Conservation (phyloP, 1,284 basidiomycete species). For the Boletus semigastroideus region DNA sequence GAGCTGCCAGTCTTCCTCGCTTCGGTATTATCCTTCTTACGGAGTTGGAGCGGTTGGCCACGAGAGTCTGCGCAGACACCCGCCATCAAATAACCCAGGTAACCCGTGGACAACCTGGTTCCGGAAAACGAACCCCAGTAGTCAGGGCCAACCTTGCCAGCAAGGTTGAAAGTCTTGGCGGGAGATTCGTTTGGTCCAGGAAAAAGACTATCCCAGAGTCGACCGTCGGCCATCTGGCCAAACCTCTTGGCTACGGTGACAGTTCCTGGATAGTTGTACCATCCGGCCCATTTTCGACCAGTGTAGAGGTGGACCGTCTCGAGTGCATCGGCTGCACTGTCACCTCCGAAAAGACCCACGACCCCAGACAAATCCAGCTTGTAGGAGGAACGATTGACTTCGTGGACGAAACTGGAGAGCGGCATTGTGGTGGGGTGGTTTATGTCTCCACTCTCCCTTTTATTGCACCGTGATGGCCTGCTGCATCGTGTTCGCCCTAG, state of each 20-base stretch:
- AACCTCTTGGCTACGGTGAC: conserved; percentile 30
- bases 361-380: conserved; percentile 29
- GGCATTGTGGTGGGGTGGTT: conserved; percentile 9
- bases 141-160: conserved; percentile 24
- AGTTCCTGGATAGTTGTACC: conserved; percentile 37
- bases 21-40: neutral
- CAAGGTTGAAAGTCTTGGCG: conserved; percentile 24
- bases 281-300: conserved; percentile 31
- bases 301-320: conserved; percentile 30
- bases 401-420: conserved; percentile 12
- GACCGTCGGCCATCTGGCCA: conserved; percentile 28
- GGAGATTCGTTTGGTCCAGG: conserved; percentile 29
- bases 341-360: conserved; percentile 30
- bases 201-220: conserved; percentile 31
- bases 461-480: no score
- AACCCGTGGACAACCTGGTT: conserved; percentile 23
- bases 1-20: conserved; percentile 20
- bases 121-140: conserved; percentile 27
- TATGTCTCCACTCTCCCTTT: neutral
- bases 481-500: no score
- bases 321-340: conserved; percentile 32
- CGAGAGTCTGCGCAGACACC: neutral
- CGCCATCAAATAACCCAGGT: conserved; percentile 23
- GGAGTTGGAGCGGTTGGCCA: conserved; percentile 5
- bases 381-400: conserved; percentile 16